A percentile compares a stretch with the other conserved stretches of the same genome.
These are phyloP conservation scores for Talaromyces islandicus DNA, from an alignment of 2,329 filamentous ascomycete species.

Conservation along the genomic window DNA sequence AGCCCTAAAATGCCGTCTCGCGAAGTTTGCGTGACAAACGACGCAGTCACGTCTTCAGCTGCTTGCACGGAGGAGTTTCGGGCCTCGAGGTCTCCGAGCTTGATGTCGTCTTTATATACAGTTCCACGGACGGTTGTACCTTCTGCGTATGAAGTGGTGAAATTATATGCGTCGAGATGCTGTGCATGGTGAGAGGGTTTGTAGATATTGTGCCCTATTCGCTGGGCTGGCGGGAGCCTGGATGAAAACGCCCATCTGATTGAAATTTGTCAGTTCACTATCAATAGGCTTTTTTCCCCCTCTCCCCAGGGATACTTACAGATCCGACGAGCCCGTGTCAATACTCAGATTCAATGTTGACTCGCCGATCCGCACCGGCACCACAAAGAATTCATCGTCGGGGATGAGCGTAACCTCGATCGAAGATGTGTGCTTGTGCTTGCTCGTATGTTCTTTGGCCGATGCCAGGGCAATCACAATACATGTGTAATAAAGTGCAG, in stretches of 20 bases:
- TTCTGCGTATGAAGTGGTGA: slow-evolving; percentile 61
- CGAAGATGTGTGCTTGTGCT: background rate
- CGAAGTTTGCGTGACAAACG: slow-evolving; percentile 49
- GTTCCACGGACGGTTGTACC: slow-evolving; percentile 56
- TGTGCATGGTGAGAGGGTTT: slow-evolving; percentile 44
- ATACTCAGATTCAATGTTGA: slow-evolving; percentile 61
- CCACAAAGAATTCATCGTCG: slow-evolving; percentile 53
- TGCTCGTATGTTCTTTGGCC: background rate
- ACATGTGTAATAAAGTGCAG: background rate
- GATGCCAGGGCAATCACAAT: background rate
- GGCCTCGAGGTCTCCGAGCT: slow-evolving; percentile 54
- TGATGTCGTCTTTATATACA: slow-evolving; percentile 61
- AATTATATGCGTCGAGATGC: slow-evolving; percentile 44
- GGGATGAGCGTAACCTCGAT: slow-evolving; percentile 32
- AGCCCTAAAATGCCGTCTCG: slow-evolving; percentile 55
- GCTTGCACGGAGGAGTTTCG: slow-evolving; percentile 59
- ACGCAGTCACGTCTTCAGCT: slow-evolving; percentile 51
- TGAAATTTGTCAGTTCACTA: slow-evolving; percentile 2
- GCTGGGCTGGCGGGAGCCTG: slow-evolving; percentile 45
- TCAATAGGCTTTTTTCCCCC: background rate
- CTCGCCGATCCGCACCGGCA: slow-evolving; percentile 58
- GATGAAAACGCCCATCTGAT: slow-evolving; percentile 62
- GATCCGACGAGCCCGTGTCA: slow-evolving; percentile 63
- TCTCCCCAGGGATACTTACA: slow-evolving; percentile 41
- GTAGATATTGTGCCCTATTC: slow-evolving; percentile 49